phyloP scores from a whole-genome alignment of 352 stramenopile species.

The Globisporangium camurandrum region DNA sequence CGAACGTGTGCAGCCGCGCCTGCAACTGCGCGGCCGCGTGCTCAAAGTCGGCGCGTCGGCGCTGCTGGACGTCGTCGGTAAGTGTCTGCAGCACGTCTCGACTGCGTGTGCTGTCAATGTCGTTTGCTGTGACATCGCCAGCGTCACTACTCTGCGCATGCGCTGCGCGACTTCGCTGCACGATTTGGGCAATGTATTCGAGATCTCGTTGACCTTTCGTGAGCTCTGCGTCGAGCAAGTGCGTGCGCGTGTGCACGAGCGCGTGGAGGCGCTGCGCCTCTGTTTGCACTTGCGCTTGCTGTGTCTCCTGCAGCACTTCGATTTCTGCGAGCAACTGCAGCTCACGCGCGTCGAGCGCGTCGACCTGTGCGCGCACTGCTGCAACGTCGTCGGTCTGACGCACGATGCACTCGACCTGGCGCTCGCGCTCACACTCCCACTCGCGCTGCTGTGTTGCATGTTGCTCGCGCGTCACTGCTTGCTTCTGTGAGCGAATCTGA shows the following conservation, averaged over 20 bases:
- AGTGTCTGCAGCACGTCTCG: slow-evolving; percentile 16
- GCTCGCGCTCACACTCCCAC: slow-evolving; percentile 34
- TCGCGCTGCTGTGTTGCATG: slow-evolving; percentile 11
- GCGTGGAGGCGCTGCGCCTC: slow-evolving; percentile 30
- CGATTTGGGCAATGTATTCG: slow-evolving; percentile 35
- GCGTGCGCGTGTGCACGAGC: slow-evolving; percentile 35
- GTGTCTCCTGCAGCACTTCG: slow-evolving; percentile 34
- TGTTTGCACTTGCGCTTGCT: slow-evolving; percentile 26
- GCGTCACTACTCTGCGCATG: neutral
- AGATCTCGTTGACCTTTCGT: slow-evolving; percentile 34
- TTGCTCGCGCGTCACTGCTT: slow-evolving; percentile 3
- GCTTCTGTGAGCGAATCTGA: slow-evolving; percentile 6
- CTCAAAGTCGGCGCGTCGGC: slow-evolving; percentile 26
- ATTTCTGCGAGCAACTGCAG: slow-evolving; percentile 36
- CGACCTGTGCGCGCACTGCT: slow-evolving; percentile 12
- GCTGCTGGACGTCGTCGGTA: slow-evolving; percentile 26
- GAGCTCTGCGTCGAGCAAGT: slow-evolving; percentile 40
- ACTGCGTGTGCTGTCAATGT: neutral
- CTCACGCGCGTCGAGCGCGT: slow-evolving; percentile 30
- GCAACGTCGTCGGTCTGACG: slow-evolving; percentile 15
- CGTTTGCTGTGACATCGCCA: slow-evolving; percentile 2
- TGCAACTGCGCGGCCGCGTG: slow-evolving; percentile 20
- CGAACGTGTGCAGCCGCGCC: slow-evolving; percentile 29
- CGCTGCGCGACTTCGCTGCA: slow-evolving; percentile 18
- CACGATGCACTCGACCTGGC: slow-evolving; percentile 25